Base-by-base conservation (phyloP, 805 yeast species). In the Komagataella phaffii region DNA sequence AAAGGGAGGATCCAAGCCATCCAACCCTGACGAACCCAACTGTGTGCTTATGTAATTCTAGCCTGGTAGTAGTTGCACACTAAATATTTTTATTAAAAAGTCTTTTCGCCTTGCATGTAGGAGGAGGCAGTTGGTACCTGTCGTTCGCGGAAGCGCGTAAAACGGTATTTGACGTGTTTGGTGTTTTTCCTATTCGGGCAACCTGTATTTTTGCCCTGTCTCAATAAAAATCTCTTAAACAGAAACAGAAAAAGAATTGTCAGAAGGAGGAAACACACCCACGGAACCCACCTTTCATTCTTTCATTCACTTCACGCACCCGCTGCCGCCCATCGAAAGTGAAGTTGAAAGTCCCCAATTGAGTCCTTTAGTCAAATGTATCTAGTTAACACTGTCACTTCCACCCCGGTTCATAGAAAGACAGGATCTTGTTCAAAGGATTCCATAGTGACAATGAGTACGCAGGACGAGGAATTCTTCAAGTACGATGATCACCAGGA, bases 401-500 rank as follows among this genome's bases (percentile, higher is more conserved):
- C 40, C 40, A 30, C 40, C 40, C 40, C 40, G 40, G 40, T 30
- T 30, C 40, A 30, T 30, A 30, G 40, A 30, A 30, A 30, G n/a
- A 7, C 60, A 62, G 50, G 64, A 64, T 51, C 60, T 68, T 3
- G 54, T 55, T 18, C 64, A 70, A 17, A 58, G 62, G 59, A 63
- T 61, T 50, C 62, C 69, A 30, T 58, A 30, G 40, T 30, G 40
- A 30, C 47, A 21, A 45, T 45, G 47, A 45, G 47, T 24, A 45
- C 59, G 2, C 64, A 64, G 17, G 69, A 66, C 54, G 71, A 67
- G 44, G 64, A 59, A 19, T 71, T 67, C 51, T 63, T 63, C 54
- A 60, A 56, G 49, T 52, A 56, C 45, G 49, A 61, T 10, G 68
- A 65, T 48, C 57, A 65, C 21, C 65, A 70, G 0, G 65, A 70